Percentiles rank a stretch among this genome's conserved stretches.
phyloP scores from a whole-genome alignment of 2,329 filamentous ascomycete species.

The Ceratocystis eucalypticola region DNA sequence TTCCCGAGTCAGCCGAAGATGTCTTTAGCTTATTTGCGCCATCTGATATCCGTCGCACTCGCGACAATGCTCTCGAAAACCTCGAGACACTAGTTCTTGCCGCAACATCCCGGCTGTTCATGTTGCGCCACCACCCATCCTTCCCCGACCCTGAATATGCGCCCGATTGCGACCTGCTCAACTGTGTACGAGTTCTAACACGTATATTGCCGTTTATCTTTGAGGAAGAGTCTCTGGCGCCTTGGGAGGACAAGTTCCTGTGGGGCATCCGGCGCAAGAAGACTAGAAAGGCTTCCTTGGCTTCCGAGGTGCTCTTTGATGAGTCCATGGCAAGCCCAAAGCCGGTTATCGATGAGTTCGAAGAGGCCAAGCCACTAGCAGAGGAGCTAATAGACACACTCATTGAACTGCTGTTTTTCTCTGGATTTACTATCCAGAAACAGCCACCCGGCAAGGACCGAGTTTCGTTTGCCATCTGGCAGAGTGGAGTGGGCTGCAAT shows the following conservation, averaged over 20 bases:
- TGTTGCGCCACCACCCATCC: slow-evolving; percentile 74
- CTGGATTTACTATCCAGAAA: slow-evolving; percentile 71
- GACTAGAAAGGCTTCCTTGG: slow-evolving; percentile 51
- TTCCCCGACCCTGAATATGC: slow-evolving; percentile 80
- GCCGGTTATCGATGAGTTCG: slow-evolving; percentile 47
- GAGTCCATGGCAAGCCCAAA: slow-evolving; percentile 43
- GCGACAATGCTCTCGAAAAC: slow-evolving; percentile 74
- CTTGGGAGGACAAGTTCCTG: slow-evolving; percentile 90
- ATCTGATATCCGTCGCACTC: slow-evolving; percentile 72
- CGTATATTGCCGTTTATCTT: slow-evolving; percentile 83
- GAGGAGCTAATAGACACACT: slow-evolving; percentile 88
- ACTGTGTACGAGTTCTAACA: slow-evolving; percentile 85
- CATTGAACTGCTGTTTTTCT: slow-evolving; percentile 80
- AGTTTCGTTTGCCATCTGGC: slow-evolving; percentile 91
- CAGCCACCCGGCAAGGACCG: slow-evolving; percentile 59
- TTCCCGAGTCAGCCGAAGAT: slow-evolving; percentile 90
- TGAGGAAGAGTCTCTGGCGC: slow-evolving; percentile 66
- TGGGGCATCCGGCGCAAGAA: slow-evolving; percentile 65
- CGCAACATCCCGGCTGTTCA: slow-evolving; percentile 67
- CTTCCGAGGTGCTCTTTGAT: slow-evolving; percentile 73
- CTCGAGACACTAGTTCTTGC: slow-evolving; percentile 79
- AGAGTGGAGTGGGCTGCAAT: slow-evolving; percentile 93
- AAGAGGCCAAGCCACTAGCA: slow-evolving; percentile 73
- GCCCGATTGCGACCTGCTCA: slow-evolving; percentile 76
- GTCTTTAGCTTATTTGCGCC: slow-evolving; percentile 92